Percentiles rank a stretch among this genome's conserved stretches.
phyloP scores from a whole-genome alignment of 495 filamentous ascomycete genomes.

The Filosporella fistucella region DNA sequence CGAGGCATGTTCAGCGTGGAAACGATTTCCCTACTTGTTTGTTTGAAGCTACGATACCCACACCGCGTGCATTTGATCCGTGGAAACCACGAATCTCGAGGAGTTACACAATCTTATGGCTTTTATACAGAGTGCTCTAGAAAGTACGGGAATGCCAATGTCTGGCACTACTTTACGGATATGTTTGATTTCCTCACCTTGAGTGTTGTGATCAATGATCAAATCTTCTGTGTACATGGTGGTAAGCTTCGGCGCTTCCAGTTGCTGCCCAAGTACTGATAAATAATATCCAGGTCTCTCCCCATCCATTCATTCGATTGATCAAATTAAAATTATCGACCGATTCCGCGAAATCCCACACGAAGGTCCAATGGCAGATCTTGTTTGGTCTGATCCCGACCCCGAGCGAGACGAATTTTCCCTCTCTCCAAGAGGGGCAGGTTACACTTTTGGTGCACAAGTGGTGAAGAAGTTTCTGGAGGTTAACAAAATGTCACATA shows the following conservation, averaged over 20 bases:
- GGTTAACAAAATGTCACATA: constrained; percentile 95
- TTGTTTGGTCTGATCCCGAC: constrained; percentile 97
- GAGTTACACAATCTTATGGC: constrained; percentile 96
- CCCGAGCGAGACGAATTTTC: constrained; percentile 95
- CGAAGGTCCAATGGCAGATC: constrained; percentile 98
- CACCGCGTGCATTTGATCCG: constrained; percentile 89
- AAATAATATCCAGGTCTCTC: constrained; percentile 57
- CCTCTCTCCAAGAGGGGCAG: constrained; percentile 86
- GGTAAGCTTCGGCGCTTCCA: constrained; percentile 34
- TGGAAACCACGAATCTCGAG: constrained; percentile 94
- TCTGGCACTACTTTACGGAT: constrained; percentile 99
- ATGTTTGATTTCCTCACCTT: constrained; percentile 99
- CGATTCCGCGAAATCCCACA: constrained; percentile 97
- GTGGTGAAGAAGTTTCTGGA: constrained; percentile 97
- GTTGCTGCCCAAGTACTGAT: constrained; percentile 2
- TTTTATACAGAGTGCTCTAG: constrained; percentile 98
- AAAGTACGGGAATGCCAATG: constrained; percentile 96
- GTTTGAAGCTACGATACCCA: constrained; percentile 90
- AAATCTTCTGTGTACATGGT: constrained; percentile 98
- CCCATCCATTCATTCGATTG: constrained; percentile 94
- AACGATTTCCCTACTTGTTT: constrained; percentile 93
- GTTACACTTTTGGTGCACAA: constrained; percentile 95
- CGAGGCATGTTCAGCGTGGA: constrained; percentile 95
- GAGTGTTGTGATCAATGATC: constrained; percentile 95
- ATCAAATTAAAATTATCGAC: constrained; percentile 99